Base-by-base conservation (phyloP, 805 yeast genomes). In the Lachancea quebecensis region DNA sequence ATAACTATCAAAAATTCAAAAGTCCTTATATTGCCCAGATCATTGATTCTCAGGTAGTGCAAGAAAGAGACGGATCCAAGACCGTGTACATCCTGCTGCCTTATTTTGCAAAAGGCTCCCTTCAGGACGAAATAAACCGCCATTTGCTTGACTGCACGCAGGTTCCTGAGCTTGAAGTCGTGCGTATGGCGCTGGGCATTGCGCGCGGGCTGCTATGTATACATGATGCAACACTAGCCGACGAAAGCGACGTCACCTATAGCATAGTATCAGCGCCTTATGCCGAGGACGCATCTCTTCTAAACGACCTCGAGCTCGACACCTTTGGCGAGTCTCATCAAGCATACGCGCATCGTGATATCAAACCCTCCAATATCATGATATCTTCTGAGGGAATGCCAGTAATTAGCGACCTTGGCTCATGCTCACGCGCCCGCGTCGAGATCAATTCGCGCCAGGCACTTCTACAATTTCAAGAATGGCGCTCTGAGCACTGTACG, bases 321-420 rank as follows among this genome's bases (percentile, higher is more conserved):
- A 42, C 40, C 10, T 42, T 41, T 16, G 46, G 31, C n/a, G 47
- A 50, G 11, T 34, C 49, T 9, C 50, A 48, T 10, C 51, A 42
- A 10, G 40, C 57, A 21, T 88, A 76, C 61, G 91, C 95, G 0
- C 97, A 90, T 62, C 67, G 89, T 46, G 96, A 90, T 60, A 67
- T 90, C 45, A 90, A 87, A 59, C 96, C 97, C 0, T 95, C 93
- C 2, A 90, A 87, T 58, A 77, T 89, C 14, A 82, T 90, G 90
- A 66, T 89, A 4, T 73, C 85, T 0, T 75, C 79, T 37, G 84
- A 81, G 49, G 88, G 87, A 2, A 60, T 75, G 11, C 95, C 95
- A 0, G 88, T 90, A 7, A 68, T 91, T 36, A 81, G 85, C 54
- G 96, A 91, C 59, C 67, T 90, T 45, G 96, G 97, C 7, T 82